These are phyloP conservation scores for Cladosporium sp. DNA, from an alignment of 2,329 filamentous ascomycete species.

Conservation along the genomic window DNA sequence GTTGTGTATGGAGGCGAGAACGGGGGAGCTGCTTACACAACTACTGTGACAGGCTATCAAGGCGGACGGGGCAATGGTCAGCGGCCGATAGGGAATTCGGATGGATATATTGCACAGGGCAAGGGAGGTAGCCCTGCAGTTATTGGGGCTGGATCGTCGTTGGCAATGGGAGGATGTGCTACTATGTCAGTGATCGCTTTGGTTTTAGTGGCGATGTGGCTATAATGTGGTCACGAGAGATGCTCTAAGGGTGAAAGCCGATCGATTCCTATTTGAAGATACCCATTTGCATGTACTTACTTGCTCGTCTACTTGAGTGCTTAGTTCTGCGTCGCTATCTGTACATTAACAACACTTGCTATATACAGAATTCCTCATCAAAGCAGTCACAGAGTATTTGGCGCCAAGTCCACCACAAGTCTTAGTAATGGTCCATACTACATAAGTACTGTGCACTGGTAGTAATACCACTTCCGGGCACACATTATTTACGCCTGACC, in stretches of 20 bases:
- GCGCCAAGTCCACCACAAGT: too few species aligned
- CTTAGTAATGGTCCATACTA: neutral
- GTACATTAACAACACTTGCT: too few species aligned
- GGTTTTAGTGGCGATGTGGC: neutral
- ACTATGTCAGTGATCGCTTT: neutral
- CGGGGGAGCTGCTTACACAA: constrained; percentile 1
- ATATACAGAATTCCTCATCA: neutral
- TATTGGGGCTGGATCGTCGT: neutral
- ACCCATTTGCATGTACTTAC: neutral
- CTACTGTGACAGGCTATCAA: neutral
- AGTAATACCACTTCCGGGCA: too few species aligned
- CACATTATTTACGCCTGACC: too few species aligned
- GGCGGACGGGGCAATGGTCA: neutral
- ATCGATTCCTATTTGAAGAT: neutral
- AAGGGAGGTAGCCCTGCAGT: neutral
- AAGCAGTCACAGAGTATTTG: neutral
- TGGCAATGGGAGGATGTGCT: neutral
- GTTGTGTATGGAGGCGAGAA: constrained; percentile 2
- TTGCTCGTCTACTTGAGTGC: neutral
- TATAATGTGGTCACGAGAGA: neutral
- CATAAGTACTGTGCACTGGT: too few species aligned
- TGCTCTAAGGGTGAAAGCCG: neutral
- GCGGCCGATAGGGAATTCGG: constrained; percentile 7
- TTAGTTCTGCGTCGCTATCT: neutral
- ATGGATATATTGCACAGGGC: constrained; percentile 6